A percentile compares a stretch with the other conserved stretches of the same genome.
phyloP scores from a whole-genome alignment of 129 eudicot species.

The Chrysanthemum seticuspe region DNA sequence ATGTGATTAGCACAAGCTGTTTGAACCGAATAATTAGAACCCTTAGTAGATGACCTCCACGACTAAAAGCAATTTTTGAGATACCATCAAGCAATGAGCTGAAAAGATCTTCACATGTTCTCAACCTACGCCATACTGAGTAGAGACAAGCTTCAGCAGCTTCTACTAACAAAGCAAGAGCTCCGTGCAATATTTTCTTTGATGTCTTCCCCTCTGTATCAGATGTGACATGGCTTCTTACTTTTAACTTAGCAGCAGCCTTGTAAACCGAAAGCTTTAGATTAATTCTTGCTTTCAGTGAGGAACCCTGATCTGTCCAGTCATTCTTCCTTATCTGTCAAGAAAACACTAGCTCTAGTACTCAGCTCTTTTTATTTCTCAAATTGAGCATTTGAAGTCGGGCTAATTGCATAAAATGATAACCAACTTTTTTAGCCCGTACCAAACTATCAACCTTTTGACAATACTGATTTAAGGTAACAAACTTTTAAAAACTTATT shows the following conservation, averaged over 20 bases:
- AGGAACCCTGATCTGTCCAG: constrained; percentile 81
- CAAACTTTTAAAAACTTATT: not conserved
- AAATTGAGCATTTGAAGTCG: not conserved
- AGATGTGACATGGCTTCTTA: constrained; percentile 49
- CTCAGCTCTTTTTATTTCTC: not conserved
- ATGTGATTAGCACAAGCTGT: constrained; percentile 82
- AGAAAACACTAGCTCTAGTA: constrained; percentile 29
- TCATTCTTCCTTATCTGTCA: constrained; percentile 90
- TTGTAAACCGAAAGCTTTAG: constrained; percentile 73
- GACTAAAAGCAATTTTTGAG: constrained; percentile 76
- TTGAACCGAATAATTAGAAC: constrained; percentile 85
- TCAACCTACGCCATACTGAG: constrained; percentile 86
- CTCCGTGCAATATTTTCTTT: constrained; percentile 77
- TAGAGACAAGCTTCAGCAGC: constrained; percentile 88
- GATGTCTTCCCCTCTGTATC: constrained; percentile 75
- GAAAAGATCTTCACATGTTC: constrained; percentile 93
- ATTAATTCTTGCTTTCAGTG: constrained; percentile 68
- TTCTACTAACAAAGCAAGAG: constrained; percentile 81
- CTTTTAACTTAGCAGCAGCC: constrained; percentile 66
- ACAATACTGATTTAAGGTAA: not conserved
- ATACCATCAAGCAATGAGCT: constrained; percentile 82
- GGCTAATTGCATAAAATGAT: not conserved
- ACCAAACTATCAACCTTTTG: not conserved
- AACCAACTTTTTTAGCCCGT: not conserved
- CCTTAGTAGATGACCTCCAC: constrained; percentile 88